Conservation (phyloP, 768 basidiomycete genomes). For the Mycena leptocephala region DNA sequence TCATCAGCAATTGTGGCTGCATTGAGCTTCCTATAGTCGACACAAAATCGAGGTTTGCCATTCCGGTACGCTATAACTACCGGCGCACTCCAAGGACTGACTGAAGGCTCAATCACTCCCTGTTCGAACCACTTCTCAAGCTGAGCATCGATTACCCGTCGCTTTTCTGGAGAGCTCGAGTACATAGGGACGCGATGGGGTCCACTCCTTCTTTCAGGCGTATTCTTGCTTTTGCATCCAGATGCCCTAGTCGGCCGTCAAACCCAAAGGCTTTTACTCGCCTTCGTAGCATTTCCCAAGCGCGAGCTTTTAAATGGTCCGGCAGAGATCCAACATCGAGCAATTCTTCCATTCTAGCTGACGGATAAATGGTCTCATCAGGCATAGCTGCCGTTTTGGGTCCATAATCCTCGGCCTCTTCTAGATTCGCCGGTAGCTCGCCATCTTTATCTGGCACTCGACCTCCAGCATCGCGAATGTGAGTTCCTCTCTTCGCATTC, state of each 20-base stretch:
- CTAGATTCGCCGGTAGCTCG: too few relatives aligned
- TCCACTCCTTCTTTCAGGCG: not conserved
- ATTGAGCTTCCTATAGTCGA: not conserved
- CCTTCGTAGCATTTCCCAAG: not conserved
- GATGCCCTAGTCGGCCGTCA: not conserved
- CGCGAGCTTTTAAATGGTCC: not conserved
- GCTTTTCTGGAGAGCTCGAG: not conserved
- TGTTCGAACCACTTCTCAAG: not conserved
- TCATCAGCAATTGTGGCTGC: not conserved
- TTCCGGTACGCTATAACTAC: not conserved
- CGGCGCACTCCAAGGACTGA: not conserved
- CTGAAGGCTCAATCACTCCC: not conserved
- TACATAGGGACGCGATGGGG: slow-evolving; percentile 14
- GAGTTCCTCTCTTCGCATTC: not conserved
- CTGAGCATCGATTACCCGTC: not conserved
- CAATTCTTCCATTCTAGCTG: not conserved
- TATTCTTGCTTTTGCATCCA: not conserved
- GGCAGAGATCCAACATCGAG: not conserved
- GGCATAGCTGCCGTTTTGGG: not conserved
- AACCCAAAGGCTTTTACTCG: not conserved
- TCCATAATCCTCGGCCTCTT: not conserved
- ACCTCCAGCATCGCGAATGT: not conserved
- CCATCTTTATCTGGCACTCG: not conserved
- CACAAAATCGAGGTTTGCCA: not conserved
- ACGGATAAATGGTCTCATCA: not conserved